Evolutionary conservation across 1,139 yeast species (phyloP), one percentile per base, ranked within the genome.

Genomic region (Groenewaldozyma auringiensis): DNA sequence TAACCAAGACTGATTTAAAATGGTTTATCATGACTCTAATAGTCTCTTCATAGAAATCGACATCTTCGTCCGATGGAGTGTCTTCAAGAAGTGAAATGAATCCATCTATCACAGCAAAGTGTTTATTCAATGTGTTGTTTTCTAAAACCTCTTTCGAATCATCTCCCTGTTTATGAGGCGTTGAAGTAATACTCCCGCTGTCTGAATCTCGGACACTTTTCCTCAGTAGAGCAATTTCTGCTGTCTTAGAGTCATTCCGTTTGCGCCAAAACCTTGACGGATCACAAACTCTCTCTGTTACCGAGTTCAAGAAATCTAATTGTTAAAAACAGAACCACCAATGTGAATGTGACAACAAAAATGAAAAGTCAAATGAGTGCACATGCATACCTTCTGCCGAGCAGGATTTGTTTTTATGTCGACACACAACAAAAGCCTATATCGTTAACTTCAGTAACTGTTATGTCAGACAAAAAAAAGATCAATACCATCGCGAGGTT

Each of bases 241-340:
- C 29, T 2, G 36, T 13, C 18, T 47, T 37, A 18, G 41, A 17
- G 27, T 46, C 46, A 37, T 50, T 48, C 13, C 50, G 41, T 4
- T 37, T 33, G 8, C 53, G 43, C 54, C 54, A 51, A 41, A 48
- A 51, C 22, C 37, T 46, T 1, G 53, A 41, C 8, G 41, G 42
- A 27, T 49, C 52, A 14, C 35, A 39, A 11, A 41, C 21, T 25
- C 39, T 37, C 16, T 32, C 36, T n/a, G 13, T 21, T 4, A 37
- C 22, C 8, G 11, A 2, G 2, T 20, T 17, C 6, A 45, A 3
- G 29, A 37, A 37, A n/a, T 37, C 44, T 35, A 20, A 16, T 20
- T 40, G 33, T n/a, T 25, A 22, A 11, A 22, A 13, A 13, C 40
- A 35, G 13, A 8, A 16, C 11, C 16, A 13, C 20, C 42, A n/a